Evolutionary conservation across 495 filamentous ascomycete species (phyloP).

Genomic region (Podospora conica): DNA sequence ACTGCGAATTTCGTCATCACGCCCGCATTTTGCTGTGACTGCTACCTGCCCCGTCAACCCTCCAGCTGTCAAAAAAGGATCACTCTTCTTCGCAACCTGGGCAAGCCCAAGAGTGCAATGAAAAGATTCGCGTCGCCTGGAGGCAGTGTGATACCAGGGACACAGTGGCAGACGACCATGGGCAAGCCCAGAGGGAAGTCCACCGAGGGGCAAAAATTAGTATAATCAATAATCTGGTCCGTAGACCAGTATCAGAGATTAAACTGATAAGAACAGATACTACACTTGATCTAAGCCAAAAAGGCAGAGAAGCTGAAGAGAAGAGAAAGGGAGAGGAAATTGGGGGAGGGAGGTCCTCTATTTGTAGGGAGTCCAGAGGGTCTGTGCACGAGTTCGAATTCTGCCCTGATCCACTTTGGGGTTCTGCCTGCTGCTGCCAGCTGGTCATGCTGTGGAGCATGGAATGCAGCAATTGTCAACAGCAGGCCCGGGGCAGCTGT

Average conservation of each 20-base stretch:
- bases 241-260: conserved; percentile 60
- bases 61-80: too few species aligned
- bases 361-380: not conserved
- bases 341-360: conserved; percentile 18
- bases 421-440: not conserved
- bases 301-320: conserved; percentile 50
- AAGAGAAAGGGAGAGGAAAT: conserved; percentile 22
- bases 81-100: conserved; percentile 26
- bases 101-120: conserved; percentile 22
- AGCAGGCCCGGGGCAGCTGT: too few species aligned
- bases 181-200: conserved; percentile 47
- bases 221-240: conserved; percentile 69
- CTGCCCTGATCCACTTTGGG: not conserved
- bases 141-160: conserved; percentile 30
- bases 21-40: not conserved
- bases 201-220: conserved; percentile 59
- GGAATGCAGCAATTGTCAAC: too few species aligned
- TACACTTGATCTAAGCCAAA: conserved; percentile 93
- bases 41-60: not conserved
- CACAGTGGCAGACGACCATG: conserved; percentile 21
- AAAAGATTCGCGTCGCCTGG: conserved; percentile 28
- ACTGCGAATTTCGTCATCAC: not conserved
- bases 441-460: not conserved
- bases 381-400: conserved; percentile 20
- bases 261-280: conserved; percentile 99